phyloP scores from a whole-genome alignment of 768 basidiomycete genomes.

The Crassisporium funariophilum region DNA sequence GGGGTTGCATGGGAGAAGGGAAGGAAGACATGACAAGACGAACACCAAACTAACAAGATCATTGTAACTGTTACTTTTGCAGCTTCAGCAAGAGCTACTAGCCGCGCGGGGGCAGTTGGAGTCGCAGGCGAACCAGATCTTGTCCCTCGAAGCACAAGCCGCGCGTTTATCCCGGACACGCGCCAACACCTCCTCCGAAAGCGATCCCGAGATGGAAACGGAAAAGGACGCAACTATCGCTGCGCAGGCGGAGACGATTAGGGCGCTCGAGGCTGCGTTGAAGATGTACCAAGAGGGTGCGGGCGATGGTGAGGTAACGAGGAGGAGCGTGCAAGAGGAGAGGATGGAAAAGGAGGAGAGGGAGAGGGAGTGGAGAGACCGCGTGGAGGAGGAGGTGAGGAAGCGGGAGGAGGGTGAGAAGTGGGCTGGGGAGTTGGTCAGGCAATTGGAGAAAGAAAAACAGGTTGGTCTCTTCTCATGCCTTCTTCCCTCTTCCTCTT shows the following conservation, averaged over 20 bases:
- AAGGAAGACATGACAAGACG: too few relatives aligned
- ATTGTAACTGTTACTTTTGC: conserved; percentile 1
- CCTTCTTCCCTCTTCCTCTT: conserved; percentile 4
- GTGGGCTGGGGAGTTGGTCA: conserved; percentile 76
- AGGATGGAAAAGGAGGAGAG: conserved; percentile 55
- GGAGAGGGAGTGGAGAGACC: conserved; percentile 72
- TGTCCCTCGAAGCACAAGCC: conserved; percentile 77
- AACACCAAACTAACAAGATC: too few relatives aligned
- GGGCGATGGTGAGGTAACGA: conserved; percentile 64
- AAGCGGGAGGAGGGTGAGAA: conserved; percentile 68
- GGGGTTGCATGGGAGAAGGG: too few relatives aligned
- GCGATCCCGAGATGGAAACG: too few relatives aligned
- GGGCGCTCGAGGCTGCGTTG: conserved; percentile 74
- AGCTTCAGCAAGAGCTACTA: conserved; percentile 90
- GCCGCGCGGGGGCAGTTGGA: conserved; percentile 76
- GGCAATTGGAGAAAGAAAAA: conserved; percentile 79
- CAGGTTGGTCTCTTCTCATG: conserved; percentile 54
- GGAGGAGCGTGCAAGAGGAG: conserved; percentile 65
- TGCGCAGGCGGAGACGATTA: conserved; percentile 74
- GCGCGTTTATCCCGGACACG: too few relatives aligned
- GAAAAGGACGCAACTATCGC: conserved; percentile 77
- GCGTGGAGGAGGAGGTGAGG: conserved; percentile 58
- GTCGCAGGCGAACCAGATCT: conserved; percentile 79
- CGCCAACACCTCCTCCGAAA: too few relatives aligned
- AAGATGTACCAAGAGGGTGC: conserved; percentile 74